A percentile compares a stretch with the other conserved stretches of the same genome.
phyloP scores from a whole-genome alignment of 306 rosid genomes.

The Malus sieversii region DNA sequence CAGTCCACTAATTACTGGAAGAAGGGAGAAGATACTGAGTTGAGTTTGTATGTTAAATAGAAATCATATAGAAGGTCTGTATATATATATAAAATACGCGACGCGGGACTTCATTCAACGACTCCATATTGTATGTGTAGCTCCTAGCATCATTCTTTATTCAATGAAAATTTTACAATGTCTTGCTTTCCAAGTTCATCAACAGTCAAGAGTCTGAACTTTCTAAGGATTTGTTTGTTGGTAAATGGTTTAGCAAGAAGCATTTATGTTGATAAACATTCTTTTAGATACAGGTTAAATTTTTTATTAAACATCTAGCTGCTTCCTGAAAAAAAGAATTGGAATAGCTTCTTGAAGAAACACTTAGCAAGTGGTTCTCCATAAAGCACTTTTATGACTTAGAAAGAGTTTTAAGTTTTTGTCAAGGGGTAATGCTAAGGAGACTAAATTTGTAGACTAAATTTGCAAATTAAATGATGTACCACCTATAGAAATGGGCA shows the following conservation, averaged over 20 bases:
- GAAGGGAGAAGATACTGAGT: conserved; percentile 1
- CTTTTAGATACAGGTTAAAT: not conserved
- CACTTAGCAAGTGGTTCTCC: not conserved
- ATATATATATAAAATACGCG: no score
- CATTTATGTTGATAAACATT: not conserved
- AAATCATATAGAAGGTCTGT: not conserved
- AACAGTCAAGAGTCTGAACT: not conserved
- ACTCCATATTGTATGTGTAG: not conserved
- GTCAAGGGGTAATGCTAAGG: not conserved
- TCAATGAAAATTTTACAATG: not conserved
- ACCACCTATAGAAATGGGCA: no score
- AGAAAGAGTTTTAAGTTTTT: not conserved
- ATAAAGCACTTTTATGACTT: not conserved
- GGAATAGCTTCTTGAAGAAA: not conserved
- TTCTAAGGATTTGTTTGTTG: not conserved
- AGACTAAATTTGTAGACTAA: no score
- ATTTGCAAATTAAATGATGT: no score
- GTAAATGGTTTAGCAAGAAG: not conserved
- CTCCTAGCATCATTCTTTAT: not conserved
- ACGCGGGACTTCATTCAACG: not conserved
- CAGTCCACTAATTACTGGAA: not conserved
- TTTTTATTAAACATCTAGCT: not conserved
- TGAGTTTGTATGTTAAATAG: not conserved
- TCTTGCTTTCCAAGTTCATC: not conserved
- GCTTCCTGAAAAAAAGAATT: not conserved